These are phyloP conservation scores for Xylariaceae sp. DNA, from an alignment of 2,329 filamentous ascomycete genomes.

Conservation along the genomic window DNA sequence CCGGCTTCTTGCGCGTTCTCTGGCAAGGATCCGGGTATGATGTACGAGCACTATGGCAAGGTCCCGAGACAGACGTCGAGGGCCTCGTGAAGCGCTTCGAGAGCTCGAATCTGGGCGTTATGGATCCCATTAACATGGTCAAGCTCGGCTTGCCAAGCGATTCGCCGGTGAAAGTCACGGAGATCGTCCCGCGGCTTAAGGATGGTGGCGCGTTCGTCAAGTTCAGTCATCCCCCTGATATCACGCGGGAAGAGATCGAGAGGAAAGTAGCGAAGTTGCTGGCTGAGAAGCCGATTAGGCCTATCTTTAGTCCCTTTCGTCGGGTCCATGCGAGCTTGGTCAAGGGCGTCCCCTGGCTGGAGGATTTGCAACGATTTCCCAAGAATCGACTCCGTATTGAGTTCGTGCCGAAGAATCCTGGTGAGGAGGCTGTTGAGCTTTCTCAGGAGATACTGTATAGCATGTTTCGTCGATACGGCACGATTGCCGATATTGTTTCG, in stretches of 20 bases:
- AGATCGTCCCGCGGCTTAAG: conserved; percentile 78
- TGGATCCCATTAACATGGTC: conserved; percentile 50
- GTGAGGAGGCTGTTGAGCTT: conserved; percentile 68
- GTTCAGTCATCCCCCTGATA: conserved; percentile 32
- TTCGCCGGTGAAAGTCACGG: conserved; percentile 64
- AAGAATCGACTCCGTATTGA: conserved; percentile 73
- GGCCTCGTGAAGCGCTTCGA: conserved; percentile 50
- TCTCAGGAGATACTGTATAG: conserved; percentile 83
- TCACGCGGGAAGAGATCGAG: conserved; percentile 52
- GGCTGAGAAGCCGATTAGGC: conserved; percentile 65
- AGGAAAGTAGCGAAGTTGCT: conserved; percentile 58
- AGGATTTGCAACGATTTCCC: conserved; percentile 82
- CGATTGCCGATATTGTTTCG: conserved; percentile 76
- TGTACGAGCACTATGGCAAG: conserved; percentile 44
- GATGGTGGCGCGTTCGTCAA: conserved; percentile 91
- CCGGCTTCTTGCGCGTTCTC: conserved; percentile 40
- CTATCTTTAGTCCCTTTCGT: conserved; percentile 84
- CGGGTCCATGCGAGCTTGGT: conserved; percentile 68
- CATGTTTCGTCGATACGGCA: conserved; percentile 84
- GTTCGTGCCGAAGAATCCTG: conserved; percentile 69
- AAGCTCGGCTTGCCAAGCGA: conserved; percentile 59
- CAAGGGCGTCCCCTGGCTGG: conserved; percentile 83
- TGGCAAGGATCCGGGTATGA: conserved; percentile 44
- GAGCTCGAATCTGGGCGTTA: conserved; percentile 43
- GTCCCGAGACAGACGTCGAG: conserved; percentile 43